A percentile compares a stretch with the other conserved stretches of the same genome.
Evolutionary conservation across 164 flowering plant species (phyloP).

Genomic region (Dillenia turbinata): DNA sequence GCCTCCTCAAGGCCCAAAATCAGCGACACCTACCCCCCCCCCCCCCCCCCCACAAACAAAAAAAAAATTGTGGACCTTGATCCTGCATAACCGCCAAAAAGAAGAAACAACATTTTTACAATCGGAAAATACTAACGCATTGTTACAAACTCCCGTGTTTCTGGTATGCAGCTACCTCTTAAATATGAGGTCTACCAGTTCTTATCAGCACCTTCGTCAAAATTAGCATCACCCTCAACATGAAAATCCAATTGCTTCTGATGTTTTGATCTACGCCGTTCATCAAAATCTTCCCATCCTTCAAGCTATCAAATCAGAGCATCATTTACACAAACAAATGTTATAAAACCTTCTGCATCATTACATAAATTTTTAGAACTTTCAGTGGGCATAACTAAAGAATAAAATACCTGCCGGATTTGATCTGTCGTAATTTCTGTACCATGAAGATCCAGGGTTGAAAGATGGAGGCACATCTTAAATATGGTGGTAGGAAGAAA

Average conservation of each 20-base stretch:
- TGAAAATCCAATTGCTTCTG: slow-evolving; percentile 90
- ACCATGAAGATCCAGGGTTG: slow-evolving; percentile 79
- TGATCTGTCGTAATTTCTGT: slow-evolving; percentile 81
- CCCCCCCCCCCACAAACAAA: no score
- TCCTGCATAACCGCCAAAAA: no score
- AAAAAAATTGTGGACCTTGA: no score
- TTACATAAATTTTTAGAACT: neutral
- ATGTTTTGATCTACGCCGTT: slow-evolving; percentile 66
- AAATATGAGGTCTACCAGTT: slow-evolving; percentile 15
- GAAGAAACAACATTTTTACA: no score
- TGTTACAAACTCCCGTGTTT: no score
- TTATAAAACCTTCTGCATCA: no score
- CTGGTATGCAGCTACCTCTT: no score
- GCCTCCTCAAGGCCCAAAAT: no score
- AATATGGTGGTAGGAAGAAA: slow-evolving; percentile 60
- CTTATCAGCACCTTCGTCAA: slow-evolving; percentile 95
- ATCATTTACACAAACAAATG: no score
- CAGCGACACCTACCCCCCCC: no score
- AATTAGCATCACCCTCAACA: slow-evolving; percentile 43
- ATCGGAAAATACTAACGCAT: no score
- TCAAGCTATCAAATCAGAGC: slow-evolving; percentile 45
- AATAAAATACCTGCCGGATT: slow-evolving; percentile 62
- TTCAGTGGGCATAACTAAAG: neutral
- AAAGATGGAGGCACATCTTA: slow-evolving; percentile 57
- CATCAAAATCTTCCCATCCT: slow-evolving; percentile 86